A percentile compares a stretch with the other conserved stretches of the same genome.
phyloP scores from a whole-genome alignment of 768 basidiomycete species.

The Pholiota molesta region DNA sequence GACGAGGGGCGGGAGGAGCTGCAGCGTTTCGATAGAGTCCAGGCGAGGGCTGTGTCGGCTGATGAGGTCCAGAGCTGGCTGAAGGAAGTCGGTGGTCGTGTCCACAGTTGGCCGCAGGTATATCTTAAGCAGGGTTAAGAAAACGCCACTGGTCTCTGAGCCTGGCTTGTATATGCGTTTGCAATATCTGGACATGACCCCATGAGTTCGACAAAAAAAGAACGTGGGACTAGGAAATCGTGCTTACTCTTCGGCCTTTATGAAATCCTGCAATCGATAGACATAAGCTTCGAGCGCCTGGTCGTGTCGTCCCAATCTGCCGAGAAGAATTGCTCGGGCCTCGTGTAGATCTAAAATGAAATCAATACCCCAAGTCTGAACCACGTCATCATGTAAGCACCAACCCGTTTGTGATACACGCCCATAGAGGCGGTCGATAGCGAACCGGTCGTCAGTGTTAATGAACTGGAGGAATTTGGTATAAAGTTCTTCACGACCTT shows the following conservation, averaged over 20 bases:
- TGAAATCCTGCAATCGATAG: constrained; percentile 79
- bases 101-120: constrained; percentile 78
- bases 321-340: constrained; percentile 89
- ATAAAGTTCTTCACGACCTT: constrained; percentile 53
- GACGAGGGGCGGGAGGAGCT: constrained; percentile 89
- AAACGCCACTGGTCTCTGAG: constrained; percentile 63
- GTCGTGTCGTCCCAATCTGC: constrained; percentile 88
- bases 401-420: constrained; percentile 81
- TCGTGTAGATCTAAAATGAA: constrained; percentile 73
- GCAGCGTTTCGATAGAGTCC: constrained; percentile 79
- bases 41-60: constrained; percentile 81
- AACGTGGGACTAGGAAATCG: not conserved
- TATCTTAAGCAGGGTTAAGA: constrained; percentile 82
- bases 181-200: constrained; percentile 71
- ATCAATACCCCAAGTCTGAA: not conserved
- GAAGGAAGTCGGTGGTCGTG: constrained; percentile 58
- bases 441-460: constrained; percentile 67
- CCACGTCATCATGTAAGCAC: constrained; percentile 13
- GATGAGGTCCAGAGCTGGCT: constrained; percentile 88
- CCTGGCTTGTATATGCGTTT: constrained; percentile 72
- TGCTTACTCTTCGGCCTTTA: constrained; percentile 86
- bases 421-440: constrained; percentile 79
- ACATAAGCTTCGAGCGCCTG: constrained; percentile 96
- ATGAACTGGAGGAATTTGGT: constrained; percentile 80
- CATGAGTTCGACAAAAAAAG: not conserved